Base-by-base conservation (phyloP, 177 flowering plant genomes). In the Tripterygium wilfordii region DNA sequence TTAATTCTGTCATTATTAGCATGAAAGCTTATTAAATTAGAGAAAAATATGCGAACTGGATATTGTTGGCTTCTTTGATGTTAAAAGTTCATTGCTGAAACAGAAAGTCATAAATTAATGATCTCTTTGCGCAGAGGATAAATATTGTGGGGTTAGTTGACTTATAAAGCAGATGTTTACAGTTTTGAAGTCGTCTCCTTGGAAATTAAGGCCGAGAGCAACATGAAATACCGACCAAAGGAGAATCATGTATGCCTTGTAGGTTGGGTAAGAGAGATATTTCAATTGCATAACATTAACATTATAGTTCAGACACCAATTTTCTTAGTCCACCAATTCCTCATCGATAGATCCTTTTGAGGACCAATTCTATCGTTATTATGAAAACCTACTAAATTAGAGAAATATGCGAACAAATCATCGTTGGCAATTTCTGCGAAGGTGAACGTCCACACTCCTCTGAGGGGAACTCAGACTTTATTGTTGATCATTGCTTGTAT, bases 401-500 rank as follows among this genome's bases (percentile, higher is more conserved):
- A n/a, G n/a, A n/a, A n/a, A n/a, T n/a, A n/a, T n/a, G n/a, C n/a
- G n/a, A n/a, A n/a, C n/a, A n/a, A n/a, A n/a, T n/a, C n/a, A n/a
- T n/a, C n/a, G n/a, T n/a, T n/a, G n/a, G n/a, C n/a, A n/a, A n/a
- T n/a, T n/a, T n/a, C n/a, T n/a, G n/a, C n/a, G n/a, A n/a, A n/a
- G n/a, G n/a, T n/a, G n/a, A n/a, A n/a, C n/a, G n/a, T n/a, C n/a
- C n/a, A n/a, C n/a, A n/a, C n/a, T n/a, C n/a, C n/a, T n/a, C n/a
- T n/a, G 89, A 78, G 42, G 82, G 80, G 58, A 66, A 66, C 60
- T 72, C 89, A 2, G 86, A 83, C 58, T 79, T 69, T 63, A 25
- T 79, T 53, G 66, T 74, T 63, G 88, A 82, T 54, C 94, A 79
- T 69, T 78, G 79, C 50, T 42, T 74, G 56, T 79, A 74, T 60